A percentile compares a stretch with the other conserved stretches of the same genome.
Conservation (phyloP, 148 eudicot genomes). For the Rhododendron molle region DNA sequence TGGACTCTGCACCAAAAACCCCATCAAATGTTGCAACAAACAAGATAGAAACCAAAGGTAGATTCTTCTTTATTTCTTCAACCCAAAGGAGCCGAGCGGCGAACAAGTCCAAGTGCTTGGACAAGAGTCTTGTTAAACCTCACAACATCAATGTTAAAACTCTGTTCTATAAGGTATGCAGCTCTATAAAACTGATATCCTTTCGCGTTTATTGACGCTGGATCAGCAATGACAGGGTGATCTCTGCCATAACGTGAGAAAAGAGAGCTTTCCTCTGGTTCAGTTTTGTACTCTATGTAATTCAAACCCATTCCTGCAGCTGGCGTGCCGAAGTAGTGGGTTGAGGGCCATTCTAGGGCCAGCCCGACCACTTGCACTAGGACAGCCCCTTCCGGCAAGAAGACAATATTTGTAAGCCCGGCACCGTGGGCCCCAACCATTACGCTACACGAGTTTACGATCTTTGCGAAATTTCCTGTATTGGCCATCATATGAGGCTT, state of each 20-base stretch:
- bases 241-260: constrained; percentile 31
- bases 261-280: constrained; percentile 52
- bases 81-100: not conserved
- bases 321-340: constrained; percentile 34
- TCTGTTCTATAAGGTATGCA: constrained; percentile 46
- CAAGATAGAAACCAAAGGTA: no score
- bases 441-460: constrained; percentile 43
- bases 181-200: constrained; percentile 20
- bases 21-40: no score
- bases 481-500: not conserved
- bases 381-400: constrained; percentile 46
- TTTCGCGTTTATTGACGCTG: not conserved
- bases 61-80: not conserved
- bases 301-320: constrained; percentile 36
- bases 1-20: no score
- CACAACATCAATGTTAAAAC: constrained; percentile 31
- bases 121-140: constrained; percentile 42
- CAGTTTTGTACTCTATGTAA: constrained; percentile 43
- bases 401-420: constrained; percentile 44
- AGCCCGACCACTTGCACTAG: constrained; percentile 47
- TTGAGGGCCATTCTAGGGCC: constrained; percentile 42
- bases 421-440: constrained; percentile 61
- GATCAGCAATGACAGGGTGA: constrained; percentile 28
- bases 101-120: constrained; percentile 39
- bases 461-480: constrained; percentile 11